phyloP scores from a whole-genome alignment of 1,284 basidiomycete species.

The Gyrodon tennesseensis region DNA sequence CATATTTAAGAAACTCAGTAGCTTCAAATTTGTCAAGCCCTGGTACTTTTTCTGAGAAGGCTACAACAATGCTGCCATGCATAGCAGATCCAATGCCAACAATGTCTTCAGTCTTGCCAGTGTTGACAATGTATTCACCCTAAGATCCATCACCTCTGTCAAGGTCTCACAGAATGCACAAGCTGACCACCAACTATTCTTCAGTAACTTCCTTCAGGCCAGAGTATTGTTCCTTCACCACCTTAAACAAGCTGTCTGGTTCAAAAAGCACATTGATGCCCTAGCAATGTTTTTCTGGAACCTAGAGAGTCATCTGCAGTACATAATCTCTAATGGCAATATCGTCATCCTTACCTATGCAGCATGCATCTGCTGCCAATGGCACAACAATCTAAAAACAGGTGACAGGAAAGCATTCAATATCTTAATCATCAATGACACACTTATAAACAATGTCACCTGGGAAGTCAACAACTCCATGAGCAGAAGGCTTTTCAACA shows the following conservation, averaged over 20 bases:
- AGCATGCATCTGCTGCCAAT: rapidly evolving
- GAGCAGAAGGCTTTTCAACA: no score
- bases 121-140: not conserved
- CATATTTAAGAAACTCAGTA: not conserved
- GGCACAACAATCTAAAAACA: not conserved
- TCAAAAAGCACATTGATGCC: not conserved
- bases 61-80: not conserved
- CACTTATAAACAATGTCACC: no score
- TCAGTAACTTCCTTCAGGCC: not conserved
- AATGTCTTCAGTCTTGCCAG: not conserved
- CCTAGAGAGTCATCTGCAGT: not conserved
- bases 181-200: not conserved
- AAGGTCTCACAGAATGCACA: not conserved
- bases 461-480: no score
- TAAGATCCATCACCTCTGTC: not conserved
- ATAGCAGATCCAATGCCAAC: not conserved
- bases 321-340: not conserved
- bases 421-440: no score
- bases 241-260: not conserved
- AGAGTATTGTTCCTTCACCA: not conserved
- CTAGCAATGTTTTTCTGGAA: not conserved
- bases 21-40: not conserved
- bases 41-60: not conserved
- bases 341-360: not conserved
- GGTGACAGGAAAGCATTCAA: no score